Conservation (phyloP, 2,329 filamentous ascomycete genomes). For the Coleophoma cylindrospora region DNA sequence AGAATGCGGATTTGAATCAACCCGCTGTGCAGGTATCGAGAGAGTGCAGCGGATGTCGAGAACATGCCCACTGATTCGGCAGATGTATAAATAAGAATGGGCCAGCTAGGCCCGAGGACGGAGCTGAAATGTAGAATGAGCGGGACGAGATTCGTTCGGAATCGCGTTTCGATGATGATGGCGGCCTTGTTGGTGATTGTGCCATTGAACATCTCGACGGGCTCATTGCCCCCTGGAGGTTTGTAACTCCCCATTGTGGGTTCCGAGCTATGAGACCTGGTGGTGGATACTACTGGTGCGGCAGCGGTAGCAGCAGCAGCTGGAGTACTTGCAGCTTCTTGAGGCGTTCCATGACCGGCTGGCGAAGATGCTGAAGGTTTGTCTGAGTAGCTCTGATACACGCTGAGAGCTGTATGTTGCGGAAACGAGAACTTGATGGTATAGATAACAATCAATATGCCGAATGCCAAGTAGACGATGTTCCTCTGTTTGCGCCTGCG, state of each 20-base stretch:
- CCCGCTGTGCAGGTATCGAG: conserved; percentile 28
- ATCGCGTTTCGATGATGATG: conserved; percentile 32
- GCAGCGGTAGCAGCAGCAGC: background rate
- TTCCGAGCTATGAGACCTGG: background rate
- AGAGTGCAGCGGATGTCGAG: conserved; percentile 29
- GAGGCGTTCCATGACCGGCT: background rate
- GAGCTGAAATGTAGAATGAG: conserved; percentile 33
- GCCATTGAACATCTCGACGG: conserved; percentile 14
- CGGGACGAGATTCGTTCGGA: conserved; percentile 28
- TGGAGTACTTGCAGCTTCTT: background rate
- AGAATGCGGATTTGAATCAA: conserved; percentile 34
- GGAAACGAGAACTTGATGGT: conserved; percentile 18
- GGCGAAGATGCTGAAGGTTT: background rate
- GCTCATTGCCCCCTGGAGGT: background rate
- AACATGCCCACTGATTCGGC: conserved; percentile 19
- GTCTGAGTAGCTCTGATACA: conserved; percentile 9
- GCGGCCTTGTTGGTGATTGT: conserved; percentile 26
- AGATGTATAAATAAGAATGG: conserved; percentile 37
- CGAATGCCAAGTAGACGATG: conserved; percentile 15
- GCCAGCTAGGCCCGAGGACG: conserved; percentile 38
- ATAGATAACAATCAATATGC: conserved; percentile 19
- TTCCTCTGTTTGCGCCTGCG: conserved; percentile 18
- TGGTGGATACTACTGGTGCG: background rate
- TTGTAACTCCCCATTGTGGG: conserved; percentile 1
- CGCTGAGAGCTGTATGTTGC: conserved; percentile 11